Base-by-base conservation (phyloP, 306 rosid genomes). In the Cotoneaster glaucophyllus region DNA sequence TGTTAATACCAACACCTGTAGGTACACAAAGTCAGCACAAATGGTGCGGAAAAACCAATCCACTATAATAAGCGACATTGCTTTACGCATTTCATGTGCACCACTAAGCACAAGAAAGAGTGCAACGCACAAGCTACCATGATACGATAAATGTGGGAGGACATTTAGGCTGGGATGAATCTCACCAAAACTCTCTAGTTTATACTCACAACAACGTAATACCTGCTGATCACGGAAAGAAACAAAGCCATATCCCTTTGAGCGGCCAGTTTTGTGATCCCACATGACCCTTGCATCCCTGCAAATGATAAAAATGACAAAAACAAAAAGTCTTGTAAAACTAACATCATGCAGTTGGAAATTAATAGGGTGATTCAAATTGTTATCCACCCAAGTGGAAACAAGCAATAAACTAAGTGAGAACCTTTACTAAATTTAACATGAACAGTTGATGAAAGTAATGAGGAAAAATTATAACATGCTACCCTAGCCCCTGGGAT, bases 281-380 rank as follows among this genome's bases (percentile, higher is more conserved):
- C 97, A 92, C 97, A 92, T 92, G 75, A 92, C 97, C 88, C 89
- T 85, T 67, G 96, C 97, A 80, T 92, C 97, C 52, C 97, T 92
- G 83, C 69, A 48, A 79, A 80, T 17, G 64, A 83, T 66, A 34
- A 61, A 34, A 75, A 64, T 50, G 70, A 56, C 34, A 39, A 58
- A 56, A 72, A 71, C 54, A 61, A 67, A 81, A 83, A 78, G 73
- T 77, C 69, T 69, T 74, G 64, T 74, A 72, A 77, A 79, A 82
- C 71, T 79, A 79, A 70, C 72, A 80, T 67, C 59, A 24, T 1
- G 73, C 44, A 57, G 44, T 59, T 62, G 19, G 50, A 65, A 69
- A 62, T 15, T 32, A 11, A 74, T 29, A 54, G 25, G 66, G 65
- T 25, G 37, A 43, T 67, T 31, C 48, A 48, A 5, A 28, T 5